Evolutionary conservation across 768 basidiomycete genomes (phyloP).

Genomic region (Tulasnella sp.): DNA sequence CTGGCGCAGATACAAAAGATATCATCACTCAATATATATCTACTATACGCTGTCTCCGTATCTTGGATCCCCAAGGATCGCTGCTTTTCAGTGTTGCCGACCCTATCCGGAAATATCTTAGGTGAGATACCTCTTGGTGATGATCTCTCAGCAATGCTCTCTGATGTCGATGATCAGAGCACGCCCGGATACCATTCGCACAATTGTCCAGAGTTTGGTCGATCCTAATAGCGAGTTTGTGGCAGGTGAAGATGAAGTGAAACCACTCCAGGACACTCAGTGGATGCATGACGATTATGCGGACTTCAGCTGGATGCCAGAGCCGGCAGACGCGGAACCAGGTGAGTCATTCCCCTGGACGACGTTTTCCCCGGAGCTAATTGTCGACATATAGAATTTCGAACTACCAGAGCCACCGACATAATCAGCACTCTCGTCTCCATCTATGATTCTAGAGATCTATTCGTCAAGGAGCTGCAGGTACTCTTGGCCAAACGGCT

Average conservation of each 20-base stretch:
- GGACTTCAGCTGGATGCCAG: conserved; percentile 91
- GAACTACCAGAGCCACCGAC: conserved; percentile 81
- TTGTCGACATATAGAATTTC: conserved; percentile 49
- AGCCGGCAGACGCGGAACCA: conserved; percentile 91
- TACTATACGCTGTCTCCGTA: conserved; percentile 78
- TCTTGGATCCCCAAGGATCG: conserved; percentile 87
- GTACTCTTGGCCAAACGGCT: conserved; percentile 79
- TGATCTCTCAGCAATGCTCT: not conserved
- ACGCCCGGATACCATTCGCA: conserved; percentile 84
- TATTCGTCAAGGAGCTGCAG: conserved; percentile 93
- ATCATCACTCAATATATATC: conserved; percentile 84
- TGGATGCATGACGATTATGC: conserved; percentile 62
- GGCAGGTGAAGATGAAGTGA: conserved; percentile 20
- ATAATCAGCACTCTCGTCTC: conserved; percentile 92
- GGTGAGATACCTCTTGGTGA: conserved; percentile 34
- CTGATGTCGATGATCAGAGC: conserved; percentile 35
- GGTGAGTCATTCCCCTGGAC: conserved; percentile 34
- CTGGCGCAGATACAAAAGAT: conserved; percentile 86
- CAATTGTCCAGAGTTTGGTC: conserved; percentile 83
- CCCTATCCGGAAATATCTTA: conserved; percentile 78
- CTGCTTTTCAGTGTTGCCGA: conserved; percentile 87
- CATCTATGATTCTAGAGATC: conserved; percentile 93
- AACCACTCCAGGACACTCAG: conserved; percentile 55
- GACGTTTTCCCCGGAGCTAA: not conserved
- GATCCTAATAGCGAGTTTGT: conserved; percentile 12